Evolutionary conservation across 768 basidiomycete species (phyloP).

Genomic region (Boletus insuetus): DNA sequence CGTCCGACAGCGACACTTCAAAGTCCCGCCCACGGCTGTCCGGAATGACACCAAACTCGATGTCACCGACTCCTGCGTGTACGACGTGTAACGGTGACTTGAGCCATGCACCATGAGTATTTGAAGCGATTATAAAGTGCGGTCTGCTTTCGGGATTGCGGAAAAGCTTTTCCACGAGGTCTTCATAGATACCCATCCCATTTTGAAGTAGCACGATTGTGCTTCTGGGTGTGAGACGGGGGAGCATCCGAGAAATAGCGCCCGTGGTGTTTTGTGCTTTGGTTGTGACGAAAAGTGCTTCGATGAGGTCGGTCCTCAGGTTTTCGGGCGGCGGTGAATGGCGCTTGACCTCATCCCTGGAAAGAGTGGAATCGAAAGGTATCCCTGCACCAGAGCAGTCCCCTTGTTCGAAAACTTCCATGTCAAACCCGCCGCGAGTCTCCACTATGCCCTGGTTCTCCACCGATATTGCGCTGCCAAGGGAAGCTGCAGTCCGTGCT

Average conservation of each 20-base stretch:
- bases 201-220: conserved; percentile 94
- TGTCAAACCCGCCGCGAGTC: conserved; percentile 43
- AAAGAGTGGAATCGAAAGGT: conserved; percentile 13
- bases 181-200: conserved; percentile 90
- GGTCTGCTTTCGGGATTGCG: conserved; percentile 72
- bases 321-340: conserved; percentile 13
- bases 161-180: conserved; percentile 64
- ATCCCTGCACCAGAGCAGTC: conserved; percentile 23
- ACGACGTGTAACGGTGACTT: conserved; percentile 54
- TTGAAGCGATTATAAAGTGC: conserved; percentile 81
- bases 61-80: conserved; percentile 65
- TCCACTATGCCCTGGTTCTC: conserved; percentile 48
- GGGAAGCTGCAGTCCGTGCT: conserved; percentile 33
- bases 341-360: conserved; percentile 11
- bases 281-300: conserved; percentile 78
- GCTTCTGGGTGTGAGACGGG: conserved; percentile 59
- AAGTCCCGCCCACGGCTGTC: conserved; percentile 62
- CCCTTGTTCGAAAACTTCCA: conserved; percentile 45
- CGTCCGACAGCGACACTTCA: conserved; percentile 49
- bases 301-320: conserved; percentile 43
- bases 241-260: conserved; percentile 56
- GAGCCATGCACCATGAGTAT: conserved; percentile 74
- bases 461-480: conserved; percentile 42
- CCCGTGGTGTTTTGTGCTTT: conserved; percentile 68
- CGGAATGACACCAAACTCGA: conserved; percentile 79